Percentiles rank a stretch among this genome's conserved stretches.
Evolutionary conservation across 192 early-diverging fungal species (phyloP).

Genomic region (Dissophora ornata): DNA sequence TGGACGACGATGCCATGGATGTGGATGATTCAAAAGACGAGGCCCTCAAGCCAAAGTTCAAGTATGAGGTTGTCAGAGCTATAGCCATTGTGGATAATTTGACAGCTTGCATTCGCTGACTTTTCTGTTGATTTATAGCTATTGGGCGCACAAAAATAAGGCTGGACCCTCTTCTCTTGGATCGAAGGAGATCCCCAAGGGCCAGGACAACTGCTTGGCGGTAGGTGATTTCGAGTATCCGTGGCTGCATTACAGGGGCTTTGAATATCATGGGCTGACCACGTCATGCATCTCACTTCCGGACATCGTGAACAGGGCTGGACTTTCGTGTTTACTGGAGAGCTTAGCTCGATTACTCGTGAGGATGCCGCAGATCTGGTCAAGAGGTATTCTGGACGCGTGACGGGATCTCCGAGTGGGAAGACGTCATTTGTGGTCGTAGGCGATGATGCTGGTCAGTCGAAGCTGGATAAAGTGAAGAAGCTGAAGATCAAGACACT

Average conservation of each 20-base stretch:
- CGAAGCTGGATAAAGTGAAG: slow-evolving; percentile 85
- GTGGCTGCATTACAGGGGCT: background rate
- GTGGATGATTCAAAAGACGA: slow-evolving; percentile 39
- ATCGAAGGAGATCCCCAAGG: slow-evolving; percentile 76
- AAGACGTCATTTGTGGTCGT: slow-evolving; percentile 89
- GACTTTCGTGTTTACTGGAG: slow-evolving; percentile 96
- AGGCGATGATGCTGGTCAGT: slow-evolving; percentile 87
- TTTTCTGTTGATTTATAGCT: slow-evolving; percentile 1
- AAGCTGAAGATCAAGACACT: slow-evolving; percentile 74
- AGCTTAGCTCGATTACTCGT: slow-evolving; percentile 79
- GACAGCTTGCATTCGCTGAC: no score
- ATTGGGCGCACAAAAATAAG: slow-evolving; percentile 47
- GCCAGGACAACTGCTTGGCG: slow-evolving; percentile 76
- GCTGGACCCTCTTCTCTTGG: slow-evolving; percentile 70
- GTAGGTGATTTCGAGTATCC: slow-evolving; percentile 10
- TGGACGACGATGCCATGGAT: slow-evolving; percentile 39
- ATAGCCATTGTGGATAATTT: no score
- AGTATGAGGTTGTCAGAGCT: slow-evolving; percentile 27
- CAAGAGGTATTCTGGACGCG: slow-evolving; percentile 81
- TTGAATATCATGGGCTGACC: no score
- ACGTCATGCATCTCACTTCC: no score
- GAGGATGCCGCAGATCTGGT: slow-evolving; percentile 85
- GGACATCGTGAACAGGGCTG: slow-evolving; percentile 55
- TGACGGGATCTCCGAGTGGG: slow-evolving; percentile 79
- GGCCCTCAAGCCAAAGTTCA: slow-evolving; percentile 42